Evolutionary conservation across 495 filamentous ascomycete species (phyloP).

Genomic region (Aspergillus cavernicola): DNA sequence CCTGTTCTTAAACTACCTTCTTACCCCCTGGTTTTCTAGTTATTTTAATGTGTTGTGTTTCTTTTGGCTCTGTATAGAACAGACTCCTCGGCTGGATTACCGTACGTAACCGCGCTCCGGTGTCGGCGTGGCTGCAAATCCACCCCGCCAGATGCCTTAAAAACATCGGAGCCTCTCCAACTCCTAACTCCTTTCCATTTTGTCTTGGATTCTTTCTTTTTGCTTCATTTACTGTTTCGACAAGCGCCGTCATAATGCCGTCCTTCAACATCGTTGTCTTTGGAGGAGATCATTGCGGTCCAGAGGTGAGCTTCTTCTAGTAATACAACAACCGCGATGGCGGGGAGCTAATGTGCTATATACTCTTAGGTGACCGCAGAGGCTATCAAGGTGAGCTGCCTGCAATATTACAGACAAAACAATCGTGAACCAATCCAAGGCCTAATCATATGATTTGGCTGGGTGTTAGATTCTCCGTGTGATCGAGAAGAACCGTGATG

Average conservation of each 20-base stretch:
- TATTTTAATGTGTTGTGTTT: constrained; percentile 28
- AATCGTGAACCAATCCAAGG: constrained; percentile 1
- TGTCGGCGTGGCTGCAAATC: constrained; percentile 23
- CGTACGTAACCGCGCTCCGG: constrained; percentile 19
- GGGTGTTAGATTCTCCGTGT: constrained; percentile 56
- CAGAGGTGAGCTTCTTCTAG: constrained; percentile 62
- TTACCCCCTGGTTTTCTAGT: constrained; percentile 11
- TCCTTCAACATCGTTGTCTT: constrained; percentile 64
- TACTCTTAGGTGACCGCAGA: constrained; percentile 56
- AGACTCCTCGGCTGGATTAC: constrained; percentile 1
- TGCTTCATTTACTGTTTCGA: constrained; percentile 1
- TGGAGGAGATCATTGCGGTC: constrained; percentile 89
- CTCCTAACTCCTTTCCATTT: constrained; percentile 16
- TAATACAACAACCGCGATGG: neutral
- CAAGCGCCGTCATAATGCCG: constrained; percentile 33
- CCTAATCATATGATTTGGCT: neutral
- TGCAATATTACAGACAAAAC: neutral
- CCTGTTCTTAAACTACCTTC: constrained; percentile 13
- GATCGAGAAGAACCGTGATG: constrained; percentile 63
- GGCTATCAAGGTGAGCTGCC: constrained; percentile 70
- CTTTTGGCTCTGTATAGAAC: neutral
- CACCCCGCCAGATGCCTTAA: constrained; percentile 18
- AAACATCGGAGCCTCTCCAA: constrained; percentile 15
- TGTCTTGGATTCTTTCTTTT: constrained; percentile 7
- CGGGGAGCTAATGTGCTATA: constrained; percentile 14